phyloP scores from a whole-genome alignment of 805 yeast species.

The Candida piceae region DNA sequence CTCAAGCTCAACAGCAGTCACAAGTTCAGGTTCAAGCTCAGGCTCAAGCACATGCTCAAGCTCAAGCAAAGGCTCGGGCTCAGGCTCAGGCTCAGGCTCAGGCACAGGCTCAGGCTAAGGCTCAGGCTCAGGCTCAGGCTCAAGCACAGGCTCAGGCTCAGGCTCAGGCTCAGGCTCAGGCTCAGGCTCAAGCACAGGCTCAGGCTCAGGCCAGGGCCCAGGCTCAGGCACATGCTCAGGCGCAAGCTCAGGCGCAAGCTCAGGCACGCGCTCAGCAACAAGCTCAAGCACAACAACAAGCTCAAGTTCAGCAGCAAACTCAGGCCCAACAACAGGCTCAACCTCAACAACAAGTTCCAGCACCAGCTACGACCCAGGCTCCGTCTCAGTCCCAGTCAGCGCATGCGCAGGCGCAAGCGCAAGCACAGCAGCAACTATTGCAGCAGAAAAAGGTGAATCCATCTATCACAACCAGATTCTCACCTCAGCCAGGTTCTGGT shows the following conservation, averaged over 20 bases:
- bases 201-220: conserved; percentile 5
- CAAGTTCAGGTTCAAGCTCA: no score
- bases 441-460: conserved; percentile 17
- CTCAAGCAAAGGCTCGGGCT: not conserved
- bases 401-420: conserved; percentile 5
- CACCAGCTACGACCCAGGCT: conserved; percentile 6
- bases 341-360: conserved; percentile 8
- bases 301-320: conserved; percentile 7
- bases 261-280: conserved; percentile 6
- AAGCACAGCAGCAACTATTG: conserved; percentile 9
- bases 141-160: conserved; percentile 5
- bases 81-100: not conserved
- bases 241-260: conserved; percentile 8
- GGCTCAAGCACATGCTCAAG: conserved; percentile 19
- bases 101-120: conserved; percentile 5
- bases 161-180: conserved; percentile 11
- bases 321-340: conserved; percentile 8
- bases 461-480: conserved; percentile 25
- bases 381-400: conserved; percentile 3
- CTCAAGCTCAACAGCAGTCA: no score
- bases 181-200: conserved; percentile 5
- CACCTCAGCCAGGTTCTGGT: conserved; percentile 26
- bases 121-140: conserved; percentile 8
- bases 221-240: conserved; percentile 6
- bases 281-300: conserved; percentile 9